phyloP scores from a whole-genome alignment of 768 basidiomycete genomes.

The Kwoniella mangroviensis region DNA sequence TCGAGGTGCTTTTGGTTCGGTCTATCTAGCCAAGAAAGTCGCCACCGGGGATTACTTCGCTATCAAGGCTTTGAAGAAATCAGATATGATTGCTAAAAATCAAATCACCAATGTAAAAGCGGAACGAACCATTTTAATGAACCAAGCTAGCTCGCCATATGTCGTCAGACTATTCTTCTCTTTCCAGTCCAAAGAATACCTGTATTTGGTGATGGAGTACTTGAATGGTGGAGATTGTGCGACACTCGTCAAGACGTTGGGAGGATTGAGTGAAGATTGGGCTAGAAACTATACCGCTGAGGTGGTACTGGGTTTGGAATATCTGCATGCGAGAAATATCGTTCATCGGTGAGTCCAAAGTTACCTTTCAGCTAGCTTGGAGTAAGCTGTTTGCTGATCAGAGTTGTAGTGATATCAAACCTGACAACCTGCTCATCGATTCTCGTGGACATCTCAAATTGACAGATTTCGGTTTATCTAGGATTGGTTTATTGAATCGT shows the following conservation, averaged over 20 bases:
- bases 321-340: slow-evolving; percentile 91
- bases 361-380: neutral
- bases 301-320: slow-evolving; percentile 91
- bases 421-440: slow-evolving; percentile 97
- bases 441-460: slow-evolving; percentile 94
- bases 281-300: slow-evolving; percentile 95
- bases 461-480: slow-evolving; percentile 95
- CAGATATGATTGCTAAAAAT: slow-evolving; percentile 99
- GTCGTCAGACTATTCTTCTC: slow-evolving; percentile 98
- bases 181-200: slow-evolving; percentile 98
- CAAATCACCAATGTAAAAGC: slow-evolving; percentile 99
- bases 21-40: slow-evolving; percentile 97
- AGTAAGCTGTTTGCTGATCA: neutral
- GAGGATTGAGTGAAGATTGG: slow-evolving; percentile 93
- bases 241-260: slow-evolving; percentile 91
- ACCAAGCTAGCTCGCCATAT: slow-evolving; percentile 96
- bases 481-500: slow-evolving; percentile 96
- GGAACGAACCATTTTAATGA: slow-evolving; percentile 99
- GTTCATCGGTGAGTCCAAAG: slow-evolving; percentile 80
- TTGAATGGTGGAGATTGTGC: slow-evolving; percentile 98
- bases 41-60: slow-evolving; percentile 98
- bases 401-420: slow-evolving; percentile 82
- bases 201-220: slow-evolving; percentile 99
- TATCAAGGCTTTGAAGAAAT: slow-evolving; percentile 99
- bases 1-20: slow-evolving; percentile 97